phyloP scores from a whole-genome alignment of 2,329 filamentous ascomycete genomes.

The Zymoseptoria ardabiliae region DNA sequence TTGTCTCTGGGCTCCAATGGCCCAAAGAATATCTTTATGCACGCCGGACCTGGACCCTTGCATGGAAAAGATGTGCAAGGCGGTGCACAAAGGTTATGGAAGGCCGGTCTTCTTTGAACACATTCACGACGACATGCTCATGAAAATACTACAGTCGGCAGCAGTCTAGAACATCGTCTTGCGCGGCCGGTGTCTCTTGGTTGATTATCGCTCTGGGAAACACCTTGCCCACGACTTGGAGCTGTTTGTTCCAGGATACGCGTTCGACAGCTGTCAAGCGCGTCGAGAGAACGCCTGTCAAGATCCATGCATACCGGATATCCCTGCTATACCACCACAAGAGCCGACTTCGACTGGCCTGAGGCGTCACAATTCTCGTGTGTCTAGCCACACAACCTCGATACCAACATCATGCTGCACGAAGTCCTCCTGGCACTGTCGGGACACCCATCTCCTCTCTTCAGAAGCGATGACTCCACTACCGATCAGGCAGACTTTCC shows the following conservation, averaged over 20 bases:
- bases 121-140: background rate
- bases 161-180: background rate
- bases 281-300: background rate
- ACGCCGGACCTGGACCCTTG: background rate
- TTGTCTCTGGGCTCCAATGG: background rate
- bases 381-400: no score
- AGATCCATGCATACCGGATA: background rate
- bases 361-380: no score
- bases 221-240: background rate
- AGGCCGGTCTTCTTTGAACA: background rate
- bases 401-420: slow-evolving; percentile 88
- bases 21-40: background rate
- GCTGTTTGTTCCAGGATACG: background rate
- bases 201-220: background rate
- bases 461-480: slow-evolving; percentile 43
- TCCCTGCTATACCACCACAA: background rate
- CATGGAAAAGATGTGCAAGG: background rate
- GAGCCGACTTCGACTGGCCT: background rate
- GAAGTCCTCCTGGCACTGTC: slow-evolving; percentile 96
- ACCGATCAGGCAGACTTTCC: slow-evolving; percentile 34
- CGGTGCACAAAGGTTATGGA: background rate
- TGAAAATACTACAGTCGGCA: background rate
- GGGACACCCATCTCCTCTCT: slow-evolving; percentile 83
- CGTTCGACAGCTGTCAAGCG: background rate
- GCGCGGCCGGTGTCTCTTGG: background rate